Evolutionary conservation across 306 rosid genomes (phyloP).

Genomic region (Glycine soja): DNA sequence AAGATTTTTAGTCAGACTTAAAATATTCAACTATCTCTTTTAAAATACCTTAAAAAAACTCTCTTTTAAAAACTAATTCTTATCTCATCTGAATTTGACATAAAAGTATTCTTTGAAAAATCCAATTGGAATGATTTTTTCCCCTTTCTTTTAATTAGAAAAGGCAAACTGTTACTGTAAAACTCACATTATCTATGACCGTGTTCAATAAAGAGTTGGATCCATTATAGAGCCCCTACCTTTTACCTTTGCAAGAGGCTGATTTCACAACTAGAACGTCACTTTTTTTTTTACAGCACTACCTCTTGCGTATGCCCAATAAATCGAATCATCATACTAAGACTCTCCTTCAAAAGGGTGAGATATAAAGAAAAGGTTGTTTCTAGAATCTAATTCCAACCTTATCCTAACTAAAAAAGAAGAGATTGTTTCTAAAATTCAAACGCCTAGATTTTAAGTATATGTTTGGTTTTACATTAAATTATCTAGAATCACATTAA

Average conservation of each 20-base stretch:
- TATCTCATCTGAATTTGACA: neutral
- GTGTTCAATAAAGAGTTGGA: neutral
- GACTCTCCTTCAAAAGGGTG: neutral
- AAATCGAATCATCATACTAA: too few species aligned
- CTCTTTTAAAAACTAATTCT: neutral
- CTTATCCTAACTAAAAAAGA: neutral
- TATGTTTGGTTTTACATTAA: too few species aligned
- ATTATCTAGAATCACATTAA: too few species aligned
- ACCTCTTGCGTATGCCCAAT: neutral
- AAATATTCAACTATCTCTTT: neutral
- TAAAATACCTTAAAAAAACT: too few species aligned
- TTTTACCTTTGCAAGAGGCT: neutral
- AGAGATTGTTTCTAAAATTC: neutral
- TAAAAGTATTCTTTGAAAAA: neutral
- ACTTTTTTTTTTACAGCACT: neutral
- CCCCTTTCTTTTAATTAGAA: neutral
- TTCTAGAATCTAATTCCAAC: neutral
- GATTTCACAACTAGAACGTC: neutral
- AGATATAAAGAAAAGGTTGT: neutral
- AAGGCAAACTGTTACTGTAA: neutral
- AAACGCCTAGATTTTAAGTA: too few species aligned
- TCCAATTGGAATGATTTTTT: neutral
- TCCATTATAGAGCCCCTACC: neutral
- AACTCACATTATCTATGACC: neutral
- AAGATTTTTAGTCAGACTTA: neutral